Conservation (phyloP, 768 basidiomycete genomes). For the Russula sp. region DNA sequence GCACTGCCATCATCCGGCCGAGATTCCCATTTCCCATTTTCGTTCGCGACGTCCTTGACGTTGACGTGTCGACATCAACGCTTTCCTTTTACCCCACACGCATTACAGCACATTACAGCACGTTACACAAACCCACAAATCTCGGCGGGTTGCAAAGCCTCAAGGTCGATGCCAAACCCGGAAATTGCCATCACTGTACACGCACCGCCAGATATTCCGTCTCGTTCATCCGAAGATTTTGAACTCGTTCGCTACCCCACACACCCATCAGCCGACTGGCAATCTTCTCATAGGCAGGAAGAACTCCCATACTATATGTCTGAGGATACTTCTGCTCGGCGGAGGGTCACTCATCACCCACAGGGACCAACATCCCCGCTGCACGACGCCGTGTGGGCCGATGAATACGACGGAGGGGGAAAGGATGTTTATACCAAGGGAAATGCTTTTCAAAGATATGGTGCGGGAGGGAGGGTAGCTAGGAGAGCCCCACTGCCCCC, state of each 20-base stretch:
- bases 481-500: conserved; percentile 55
- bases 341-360: conserved; percentile 37
- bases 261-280: conserved; percentile 31
- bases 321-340: conserved; percentile 42
- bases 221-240: conserved; percentile 59
- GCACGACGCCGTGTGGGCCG: conserved; percentile 29
- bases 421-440: conserved; percentile 56
- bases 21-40: no score
- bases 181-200: conserved; percentile 70
- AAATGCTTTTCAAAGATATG: conserved; percentile 30
- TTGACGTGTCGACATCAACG: conserved; percentile 21
- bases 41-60: conserved; percentile 7
- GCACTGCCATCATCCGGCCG: no score
- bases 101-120: no score
- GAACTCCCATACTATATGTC: conserved; percentile 47
- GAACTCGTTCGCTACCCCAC: conserved; percentile 61
- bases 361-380: conserved; percentile 24
- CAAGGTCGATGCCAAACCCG: conserved; percentile 51
- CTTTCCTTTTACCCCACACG: no score
- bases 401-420: conserved; percentile 51
- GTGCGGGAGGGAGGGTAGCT: conserved; percentile 46
- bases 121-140: no score
- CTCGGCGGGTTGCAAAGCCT: conserved; percentile 5
- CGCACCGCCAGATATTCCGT: conserved; percentile 43
- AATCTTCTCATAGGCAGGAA: conserved; percentile 32